Conservation (phyloP, 2,329 filamentous ascomycete species). For the Fusarium chlamydosporum region DNA sequence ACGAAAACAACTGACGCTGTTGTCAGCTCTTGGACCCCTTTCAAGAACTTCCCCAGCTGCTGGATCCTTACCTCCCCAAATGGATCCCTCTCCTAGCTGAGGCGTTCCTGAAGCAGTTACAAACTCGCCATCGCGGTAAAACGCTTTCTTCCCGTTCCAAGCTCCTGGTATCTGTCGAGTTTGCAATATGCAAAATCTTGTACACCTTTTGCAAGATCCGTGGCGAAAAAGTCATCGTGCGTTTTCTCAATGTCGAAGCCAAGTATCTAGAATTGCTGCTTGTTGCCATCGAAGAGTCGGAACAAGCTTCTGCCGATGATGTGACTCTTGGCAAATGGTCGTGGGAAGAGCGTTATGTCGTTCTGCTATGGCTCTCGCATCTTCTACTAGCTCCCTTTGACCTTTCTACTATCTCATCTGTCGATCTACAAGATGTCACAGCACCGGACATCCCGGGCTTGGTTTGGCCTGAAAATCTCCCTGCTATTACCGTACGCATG, state of each 20-base stretch:
- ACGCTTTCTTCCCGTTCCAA: slow-evolving; percentile 52
- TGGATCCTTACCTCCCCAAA: slow-evolving; percentile 84
- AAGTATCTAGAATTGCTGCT: slow-evolving; percentile 86
- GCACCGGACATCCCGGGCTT: slow-evolving; percentile 63
- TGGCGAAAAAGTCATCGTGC: slow-evolving; percentile 90
- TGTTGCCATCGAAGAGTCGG: slow-evolving; percentile 76
- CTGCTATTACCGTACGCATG: slow-evolving; percentile 78
- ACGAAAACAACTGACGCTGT: slow-evolving; percentile 7
- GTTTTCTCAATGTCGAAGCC: slow-evolving; percentile 92
- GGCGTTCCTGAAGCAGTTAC: slow-evolving; percentile 79
- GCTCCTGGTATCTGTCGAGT: slow-evolving; percentile 69
- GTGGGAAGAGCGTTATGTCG: slow-evolving; percentile 92
- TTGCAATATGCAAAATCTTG: slow-evolving; percentile 82
- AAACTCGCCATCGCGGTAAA: slow-evolving; percentile 60
- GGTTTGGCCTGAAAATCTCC: slow-evolving; percentile 71
- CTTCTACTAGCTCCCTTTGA: slow-evolving; percentile 91
- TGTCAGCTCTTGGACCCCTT: slow-evolving; percentile 81
- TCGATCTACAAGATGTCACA: slow-evolving; percentile 63
- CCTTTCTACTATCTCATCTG: slow-evolving; percentile 83
- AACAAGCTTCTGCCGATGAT: slow-evolving; percentile 50
- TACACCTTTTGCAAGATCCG: slow-evolving; percentile 96
- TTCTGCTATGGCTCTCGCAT: slow-evolving; percentile 89
- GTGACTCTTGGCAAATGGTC: slow-evolving; percentile 61
- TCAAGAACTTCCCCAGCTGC: slow-evolving; percentile 93
- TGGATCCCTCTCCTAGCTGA: slow-evolving; percentile 82